Evolutionary conservation across 2,329 filamentous ascomycete species (phyloP).

Genomic region (Podosphaera aphanis): DNA sequence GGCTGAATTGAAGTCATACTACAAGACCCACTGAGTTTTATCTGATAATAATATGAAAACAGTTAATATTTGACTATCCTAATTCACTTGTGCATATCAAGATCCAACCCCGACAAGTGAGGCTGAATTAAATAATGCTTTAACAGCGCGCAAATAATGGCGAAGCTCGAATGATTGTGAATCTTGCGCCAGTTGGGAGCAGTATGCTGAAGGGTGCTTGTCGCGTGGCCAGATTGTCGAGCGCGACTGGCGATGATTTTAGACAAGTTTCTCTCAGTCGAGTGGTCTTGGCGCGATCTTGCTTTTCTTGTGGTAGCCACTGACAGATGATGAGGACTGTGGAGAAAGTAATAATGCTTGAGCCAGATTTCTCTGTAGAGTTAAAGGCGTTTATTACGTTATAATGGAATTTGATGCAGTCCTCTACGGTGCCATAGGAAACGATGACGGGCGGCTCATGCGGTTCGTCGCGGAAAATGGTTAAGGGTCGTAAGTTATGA

Average conservation of each 20-base stretch:
- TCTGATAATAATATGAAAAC: background rate
- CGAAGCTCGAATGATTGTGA: conserved; percentile 4
- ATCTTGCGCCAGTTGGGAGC: conserved; percentile 3
- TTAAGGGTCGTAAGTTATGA: background rate
- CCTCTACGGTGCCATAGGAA: conserved; percentile 3
- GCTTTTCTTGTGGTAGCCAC: conserved; percentile 3
- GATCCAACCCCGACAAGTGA: conserved; percentile 16
- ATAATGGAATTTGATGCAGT: conserved; percentile 7
- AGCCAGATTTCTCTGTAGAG: background rate
- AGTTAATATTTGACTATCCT: background rate
- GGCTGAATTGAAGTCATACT: conserved; percentile 62
- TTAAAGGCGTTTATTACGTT: conserved; percentile 5
- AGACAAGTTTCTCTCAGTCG: conserved; percentile 12
- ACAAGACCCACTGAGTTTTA: background rate
- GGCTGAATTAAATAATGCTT: conserved; percentile 6
- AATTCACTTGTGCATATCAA: conserved; percentile 14
- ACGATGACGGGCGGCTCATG: conserved; percentile 5
- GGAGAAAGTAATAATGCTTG: conserved; percentile 3
- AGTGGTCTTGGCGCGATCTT: conserved; percentile 15
- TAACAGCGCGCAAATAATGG: conserved; percentile 6
- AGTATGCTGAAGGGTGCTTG: conserved; percentile 3
- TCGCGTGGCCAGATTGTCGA: conserved; percentile 8
- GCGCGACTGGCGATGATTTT: conserved; percentile 15
- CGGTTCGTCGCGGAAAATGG: conserved; percentile 6
- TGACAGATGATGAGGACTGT: conserved; percentile 2